These are phyloP conservation scores for Arthrinium phaeospermum DNA, from an alignment of 2,329 filamentous ascomycete genomes.

Conservation along the genomic window DNA sequence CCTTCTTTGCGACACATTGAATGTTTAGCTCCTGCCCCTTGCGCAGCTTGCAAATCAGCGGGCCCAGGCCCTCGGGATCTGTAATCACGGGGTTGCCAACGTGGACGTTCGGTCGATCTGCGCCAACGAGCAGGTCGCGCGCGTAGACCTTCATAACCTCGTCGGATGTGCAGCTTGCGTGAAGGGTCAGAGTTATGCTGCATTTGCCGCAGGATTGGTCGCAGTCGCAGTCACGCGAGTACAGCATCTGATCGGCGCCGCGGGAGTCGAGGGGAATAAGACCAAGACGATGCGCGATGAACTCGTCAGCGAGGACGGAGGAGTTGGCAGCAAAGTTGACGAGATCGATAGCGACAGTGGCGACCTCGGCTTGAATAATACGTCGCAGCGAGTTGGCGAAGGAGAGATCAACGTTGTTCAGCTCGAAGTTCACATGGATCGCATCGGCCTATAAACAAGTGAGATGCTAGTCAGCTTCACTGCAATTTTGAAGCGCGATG, in stretches of 20 bases:
- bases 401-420: slow-evolving; percentile 85
- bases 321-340: slow-evolving; percentile 93
- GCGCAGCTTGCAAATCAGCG: slow-evolving; percentile 88
- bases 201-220: slow-evolving; percentile 94
- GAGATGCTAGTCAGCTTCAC: slow-evolving; percentile 14
- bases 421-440: slow-evolving; percentile 87
- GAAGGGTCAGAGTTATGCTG: slow-evolving; percentile 81
- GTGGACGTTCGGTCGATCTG: slow-evolving; percentile 71
- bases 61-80: slow-evolving; percentile 81
- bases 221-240: slow-evolving; percentile 95
- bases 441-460: slow-evolving; percentile 67
- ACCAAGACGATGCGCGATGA: slow-evolving; percentile 90
- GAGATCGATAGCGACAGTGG: slow-evolving; percentile 91
- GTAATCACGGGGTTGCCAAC: slow-evolving; percentile 84
- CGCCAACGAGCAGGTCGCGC: slow-evolving; percentile 79
- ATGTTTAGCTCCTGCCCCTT: slow-evolving; percentile 90
- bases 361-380: slow-evolving; percentile 90
- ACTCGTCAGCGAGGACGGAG: slow-evolving; percentile 95
- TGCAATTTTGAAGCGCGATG: slow-evolving; percentile 31
- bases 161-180: slow-evolving; percentile 84
- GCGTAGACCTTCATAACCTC: slow-evolving; percentile 95
- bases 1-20: slow-evolving; percentile 94
- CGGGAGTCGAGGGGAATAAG: slow-evolving; percentile 87
- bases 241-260: slow-evolving; percentile 81
- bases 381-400: slow-evolving; percentile 93